Base-by-base conservation (phyloP, 2,329 filamentous ascomycete genomes). In the Pestalotiopsis sp. region DNA sequence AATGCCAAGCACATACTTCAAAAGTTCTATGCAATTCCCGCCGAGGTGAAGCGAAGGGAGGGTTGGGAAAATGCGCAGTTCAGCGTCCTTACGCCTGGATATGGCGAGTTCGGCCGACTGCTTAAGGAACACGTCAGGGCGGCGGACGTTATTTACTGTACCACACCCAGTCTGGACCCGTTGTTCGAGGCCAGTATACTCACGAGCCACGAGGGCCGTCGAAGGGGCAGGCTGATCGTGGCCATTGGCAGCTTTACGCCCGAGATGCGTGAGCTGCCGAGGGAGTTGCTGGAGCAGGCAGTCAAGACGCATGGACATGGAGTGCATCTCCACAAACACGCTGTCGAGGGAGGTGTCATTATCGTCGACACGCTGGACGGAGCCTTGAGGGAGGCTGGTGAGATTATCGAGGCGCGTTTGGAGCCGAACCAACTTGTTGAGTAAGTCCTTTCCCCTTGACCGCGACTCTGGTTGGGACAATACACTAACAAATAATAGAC, bases 141-240 rank as follows among this genome's bases (percentile, higher is more conserved):
- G 9, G 89, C 93, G 0, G 93, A 96, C 74, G 91, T 93, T 11
- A 92, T 98, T 49, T 96, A 97, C 81, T 95, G 93, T 81, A 97
- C 93, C 72, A 97, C 94, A 1, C 93, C 95, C 0, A 92, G 90
- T 1, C 87, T 85, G 0, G 83, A 87, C 41, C 92, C 93, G 1
- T 82, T 98, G 1, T 98, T 98, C 76, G 92, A 95, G 65, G 85
- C 83, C 11, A 78, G 86, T 12, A 90, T 93, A 70, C 84, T 98
- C 64, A 97, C 93, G 0, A 92, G 87, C 67, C 85, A 87, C 6
- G 91, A 93, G 72, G 92, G 90, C 0, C 81, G 91, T 38, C 88
- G 86, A 72, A 93, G 93, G 77, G 91, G 92, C 2, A 81, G 92
- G 31, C 85, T 95, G 72, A 88, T 95, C 65, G 86, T 92, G 1